Evolutionary conservation across 305 asterid genomes (phyloP).

Genomic region (Solanum hybrid): DNA sequence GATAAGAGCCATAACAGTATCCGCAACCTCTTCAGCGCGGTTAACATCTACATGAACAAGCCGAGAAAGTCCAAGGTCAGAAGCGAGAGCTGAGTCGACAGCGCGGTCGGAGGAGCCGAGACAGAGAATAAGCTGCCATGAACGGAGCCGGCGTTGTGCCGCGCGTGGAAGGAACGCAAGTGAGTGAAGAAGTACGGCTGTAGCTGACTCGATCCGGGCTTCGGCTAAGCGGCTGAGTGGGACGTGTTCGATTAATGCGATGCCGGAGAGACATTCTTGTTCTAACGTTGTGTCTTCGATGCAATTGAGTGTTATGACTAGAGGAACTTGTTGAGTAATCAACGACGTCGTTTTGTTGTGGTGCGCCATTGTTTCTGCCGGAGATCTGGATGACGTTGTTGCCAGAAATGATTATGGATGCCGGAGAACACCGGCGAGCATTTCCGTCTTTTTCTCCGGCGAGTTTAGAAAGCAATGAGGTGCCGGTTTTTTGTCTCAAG

Average conservation of each 20-base stretch:
- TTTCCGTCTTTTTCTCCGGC: conserved; percentile 2
- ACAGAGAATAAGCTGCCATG: conserved; percentile 90
- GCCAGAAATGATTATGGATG: background rate
- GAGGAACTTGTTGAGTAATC: conserved; percentile 38
- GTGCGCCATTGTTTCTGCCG: conserved; percentile 40
- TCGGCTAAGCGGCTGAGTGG: conserved; percentile 86
- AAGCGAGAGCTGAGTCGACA: conserved; percentile 79
- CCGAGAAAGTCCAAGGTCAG: conserved; percentile 71
- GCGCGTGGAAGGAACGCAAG: conserved; percentile 98
- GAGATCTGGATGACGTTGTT: conserved; percentile 31
- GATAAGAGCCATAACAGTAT: conserved; percentile 90
- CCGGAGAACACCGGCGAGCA: conserved; percentile 1
- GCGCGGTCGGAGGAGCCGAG: conserved; percentile 92
- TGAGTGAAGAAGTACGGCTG: conserved; percentile 91
- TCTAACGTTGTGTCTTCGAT: conserved; percentile 71
- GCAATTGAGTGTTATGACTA: conserved; percentile 89
- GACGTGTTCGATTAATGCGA: conserved; percentile 80
- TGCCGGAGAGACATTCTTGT: conserved; percentile 69
- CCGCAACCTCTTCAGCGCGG: conserved; percentile 98
- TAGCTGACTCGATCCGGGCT: conserved; percentile 85
- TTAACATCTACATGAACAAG: conserved; percentile 85
- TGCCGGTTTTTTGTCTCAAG: background rate
- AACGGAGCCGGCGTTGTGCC: conserved; percentile 93
- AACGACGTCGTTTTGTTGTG: conserved; percentile 18
- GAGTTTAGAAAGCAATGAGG: background rate